Conservation (phyloP, 2,329 filamentous ascomycete species). For the Neocucurbitaria cava region DNA sequence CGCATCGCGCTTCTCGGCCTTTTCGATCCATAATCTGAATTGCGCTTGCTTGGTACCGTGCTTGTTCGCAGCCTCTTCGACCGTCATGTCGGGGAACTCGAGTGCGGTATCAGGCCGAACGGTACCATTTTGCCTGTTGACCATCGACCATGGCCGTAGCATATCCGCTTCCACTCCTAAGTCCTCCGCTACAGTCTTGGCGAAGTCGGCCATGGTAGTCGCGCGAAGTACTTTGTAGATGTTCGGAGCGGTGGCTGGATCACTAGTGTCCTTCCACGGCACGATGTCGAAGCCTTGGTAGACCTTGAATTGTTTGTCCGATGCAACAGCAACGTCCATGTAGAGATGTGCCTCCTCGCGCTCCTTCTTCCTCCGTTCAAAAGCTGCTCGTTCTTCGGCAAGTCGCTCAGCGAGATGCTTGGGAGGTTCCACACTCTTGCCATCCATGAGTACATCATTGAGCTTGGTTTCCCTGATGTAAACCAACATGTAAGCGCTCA, state of each 20-base stretch:
- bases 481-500: constrained; percentile 98
- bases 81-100: constrained; percentile 73
- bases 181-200: constrained; percentile 73
- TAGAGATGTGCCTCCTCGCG: constrained; percentile 94
- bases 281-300: constrained; percentile 85
- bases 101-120: constrained; percentile 89
- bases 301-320: constrained; percentile 78
- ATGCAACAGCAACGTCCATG: constrained; percentile 82
- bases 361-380: constrained; percentile 82
- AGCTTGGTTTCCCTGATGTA: constrained; percentile 89
- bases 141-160: constrained; percentile 93
- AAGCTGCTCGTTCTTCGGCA: constrained; percentile 78
- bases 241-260: constrained; percentile 69
- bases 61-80: constrained; percentile 70
- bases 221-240: constrained; percentile 75
- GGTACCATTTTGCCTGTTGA: constrained; percentile 97
- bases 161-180: constrained; percentile 70
- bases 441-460: constrained; percentile 80
- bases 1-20: constrained; percentile 69
- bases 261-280: constrained; percentile 63
- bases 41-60: constrained; percentile 71
- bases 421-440: constrained; percentile 80
- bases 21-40: constrained; percentile 86
- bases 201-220: constrained; percentile 79
- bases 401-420: constrained; percentile 79